Conservation (phyloP, 2,329 filamentous ascomycete species). For the Venturia aucupariae region DNA sequence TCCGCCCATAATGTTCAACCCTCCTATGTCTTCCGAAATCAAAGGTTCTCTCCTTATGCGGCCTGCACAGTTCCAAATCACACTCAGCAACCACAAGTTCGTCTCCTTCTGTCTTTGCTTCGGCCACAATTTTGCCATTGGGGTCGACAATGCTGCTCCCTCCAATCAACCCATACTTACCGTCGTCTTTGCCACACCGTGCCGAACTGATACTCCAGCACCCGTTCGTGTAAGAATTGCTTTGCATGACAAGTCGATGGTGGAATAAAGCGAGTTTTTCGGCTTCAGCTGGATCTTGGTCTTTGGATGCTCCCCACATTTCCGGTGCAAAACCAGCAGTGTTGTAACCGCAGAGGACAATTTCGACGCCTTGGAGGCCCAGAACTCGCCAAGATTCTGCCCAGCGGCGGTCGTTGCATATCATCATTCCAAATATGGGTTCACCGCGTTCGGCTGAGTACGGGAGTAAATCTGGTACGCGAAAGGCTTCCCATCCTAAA, state of each 20-base stretch:
- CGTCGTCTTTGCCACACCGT: slow-evolving; percentile 41
- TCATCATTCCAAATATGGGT: slow-evolving; percentile 45
- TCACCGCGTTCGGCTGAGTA: slow-evolving; percentile 34
- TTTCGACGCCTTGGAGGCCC: slow-evolving; percentile 41
- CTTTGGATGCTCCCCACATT: slow-evolving; percentile 31
- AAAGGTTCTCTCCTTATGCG: slow-evolving; percentile 36
- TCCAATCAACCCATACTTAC: slow-evolving; percentile 37
- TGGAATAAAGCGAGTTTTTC: slow-evolving; percentile 40
- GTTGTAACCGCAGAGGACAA: slow-evolving; percentile 42
- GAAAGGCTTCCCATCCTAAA: slow-evolving; percentile 43
- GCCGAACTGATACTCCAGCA: slow-evolving; percentile 41
- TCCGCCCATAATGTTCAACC: slow-evolving; percentile 19
- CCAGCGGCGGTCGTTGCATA: slow-evolving; percentile 47
- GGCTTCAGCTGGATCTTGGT: slow-evolving; percentile 34
- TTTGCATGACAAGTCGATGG: slow-evolving; percentile 43
- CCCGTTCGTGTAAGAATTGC: slow-evolving; percentile 42
- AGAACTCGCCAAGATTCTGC: slow-evolving; percentile 42
- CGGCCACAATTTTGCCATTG: slow-evolving; percentile 38
- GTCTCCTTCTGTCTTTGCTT: slow-evolving; percentile 38
- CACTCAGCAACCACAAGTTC: slow-evolving; percentile 42
- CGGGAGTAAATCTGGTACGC: slow-evolving; percentile 34
- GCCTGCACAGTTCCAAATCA: slow-evolving; percentile 36
- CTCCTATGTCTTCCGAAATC: slow-evolving; percentile 20
- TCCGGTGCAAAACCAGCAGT: slow-evolving; percentile 41
- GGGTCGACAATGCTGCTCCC: slow-evolving; percentile 39